Evolutionary conservation across 305 asterid genomes (phyloP).

Genomic region (Stenogyne calaminthoides): DNA sequence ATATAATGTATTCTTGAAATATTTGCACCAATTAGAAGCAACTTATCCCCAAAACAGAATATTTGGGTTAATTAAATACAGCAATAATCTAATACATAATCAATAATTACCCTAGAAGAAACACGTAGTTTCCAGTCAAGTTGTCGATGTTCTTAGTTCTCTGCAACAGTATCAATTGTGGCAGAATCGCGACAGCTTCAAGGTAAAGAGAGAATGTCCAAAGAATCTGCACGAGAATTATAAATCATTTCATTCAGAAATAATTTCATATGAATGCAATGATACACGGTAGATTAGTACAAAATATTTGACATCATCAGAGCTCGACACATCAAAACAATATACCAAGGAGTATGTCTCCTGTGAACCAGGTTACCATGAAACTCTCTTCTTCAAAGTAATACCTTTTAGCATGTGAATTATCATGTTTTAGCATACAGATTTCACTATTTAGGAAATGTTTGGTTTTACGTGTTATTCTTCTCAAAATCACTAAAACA

Average conservation of each 20-base stretch:
- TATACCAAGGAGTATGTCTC: background rate
- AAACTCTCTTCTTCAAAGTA: too few species aligned
- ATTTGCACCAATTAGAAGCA: background rate
- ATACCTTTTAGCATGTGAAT: too few species aligned
- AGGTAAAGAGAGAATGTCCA: conserved; percentile 56
- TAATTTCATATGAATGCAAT: background rate
- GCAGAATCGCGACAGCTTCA: conserved; percentile 59
- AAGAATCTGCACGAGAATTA: conserved; percentile 32
- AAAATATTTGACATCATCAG: background rate
- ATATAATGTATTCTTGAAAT: background rate
- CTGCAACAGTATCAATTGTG: conserved; percentile 50
- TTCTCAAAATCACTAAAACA: too few species aligned
- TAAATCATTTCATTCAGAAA: background rate
- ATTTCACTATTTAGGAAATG: too few species aligned
- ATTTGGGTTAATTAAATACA: background rate
- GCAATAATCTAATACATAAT: background rate
- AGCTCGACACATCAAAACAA: background rate
- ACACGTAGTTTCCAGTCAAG: conserved; percentile 50
- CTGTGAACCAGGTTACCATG: background rate
- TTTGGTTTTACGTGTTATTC: too few species aligned
- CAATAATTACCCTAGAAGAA: conserved; percentile 52
- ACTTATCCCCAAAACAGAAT: background rate
- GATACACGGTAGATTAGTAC: background rate
- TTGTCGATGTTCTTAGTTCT: conserved; percentile 53
- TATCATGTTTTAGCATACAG: too few species aligned